Evolutionary conservation across 176 grass and related monocot species (phyloP).

Genomic region (Typha latifolia): DNA sequence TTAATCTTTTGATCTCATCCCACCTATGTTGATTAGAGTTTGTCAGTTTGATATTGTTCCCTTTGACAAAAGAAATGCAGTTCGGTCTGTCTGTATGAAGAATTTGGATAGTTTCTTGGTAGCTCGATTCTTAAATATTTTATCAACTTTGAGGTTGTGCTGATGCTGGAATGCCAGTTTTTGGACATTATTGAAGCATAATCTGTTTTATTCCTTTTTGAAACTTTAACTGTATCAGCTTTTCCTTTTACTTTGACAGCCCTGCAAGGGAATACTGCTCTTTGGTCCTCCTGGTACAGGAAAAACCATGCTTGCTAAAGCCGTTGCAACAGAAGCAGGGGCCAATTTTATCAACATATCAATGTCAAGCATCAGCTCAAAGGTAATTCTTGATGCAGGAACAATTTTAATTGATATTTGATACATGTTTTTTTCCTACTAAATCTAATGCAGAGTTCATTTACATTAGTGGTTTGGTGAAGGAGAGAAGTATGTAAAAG

Average conservation of each 20-base stretch:
- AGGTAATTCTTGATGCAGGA: conserved; percentile 44
- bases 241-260: conserved; percentile 46
- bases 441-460: conserved; percentile 17
- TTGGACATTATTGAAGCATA: neutral
- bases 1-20: too few species aligned
- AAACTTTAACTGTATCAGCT: neutral
- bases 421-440: conserved; percentile 16
- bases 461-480: conserved; percentile 96
- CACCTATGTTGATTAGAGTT: too few species aligned
- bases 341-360: conserved; percentile 99
- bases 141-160: too few species aligned
- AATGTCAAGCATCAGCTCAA: conserved; percentile 98
- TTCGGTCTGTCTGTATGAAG: too few species aligned
- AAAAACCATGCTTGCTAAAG: conserved; percentile 99
- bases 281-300: conserved; percentile 99
- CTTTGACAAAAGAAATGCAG: too few species aligned
- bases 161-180: too few species aligned
- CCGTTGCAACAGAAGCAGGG: conserved; percentile 94
- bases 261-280: conserved; percentile 99
- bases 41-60: too few species aligned
- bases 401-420: conserved; percentile 6
- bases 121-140: too few species aligned
- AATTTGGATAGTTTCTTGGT: too few species aligned
- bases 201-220: neutral
- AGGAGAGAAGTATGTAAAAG: conserved; percentile 98